phyloP scores from a whole-genome alignment of 2,329 filamentous ascomycete species.

The Aureobasidium leucospermi region DNA sequence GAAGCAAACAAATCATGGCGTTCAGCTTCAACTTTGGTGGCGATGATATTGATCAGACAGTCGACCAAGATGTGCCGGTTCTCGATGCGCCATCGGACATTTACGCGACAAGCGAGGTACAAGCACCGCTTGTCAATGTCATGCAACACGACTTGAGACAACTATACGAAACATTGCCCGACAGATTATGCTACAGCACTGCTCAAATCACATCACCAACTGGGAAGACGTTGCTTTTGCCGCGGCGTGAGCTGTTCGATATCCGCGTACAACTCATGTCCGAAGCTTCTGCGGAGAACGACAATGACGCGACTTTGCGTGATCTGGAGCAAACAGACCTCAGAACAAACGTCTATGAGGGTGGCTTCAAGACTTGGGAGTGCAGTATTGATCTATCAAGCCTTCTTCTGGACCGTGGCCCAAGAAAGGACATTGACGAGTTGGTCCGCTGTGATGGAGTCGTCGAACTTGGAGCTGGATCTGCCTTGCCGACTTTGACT shows the following conservation, averaged over 20 bases:
- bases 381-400: slow-evolving; percentile 74
- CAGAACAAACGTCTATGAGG: slow-evolving; percentile 75
- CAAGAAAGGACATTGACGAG: slow-evolving; percentile 43
- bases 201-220: slow-evolving; percentile 55
- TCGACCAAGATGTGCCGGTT: slow-evolving; percentile 14
- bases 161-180: slow-evolving; percentile 49
- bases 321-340: slow-evolving; percentile 64
- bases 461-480: slow-evolving; percentile 67
- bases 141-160: slow-evolving; percentile 36
- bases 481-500: slow-evolving; percentile 64
- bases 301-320: slow-evolving; percentile 48
- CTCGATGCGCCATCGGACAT: background rate
- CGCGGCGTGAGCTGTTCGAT: slow-evolving; percentile 73
- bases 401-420: slow-evolving; percentile 46
- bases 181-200: slow-evolving; percentile 63
- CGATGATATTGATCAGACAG: slow-evolving; percentile 50
- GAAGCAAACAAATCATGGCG: slow-evolving; percentile 24
- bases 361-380: slow-evolving; percentile 86
- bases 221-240: slow-evolving; percentile 48
- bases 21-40: slow-evolving; percentile 54
- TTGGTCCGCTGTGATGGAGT: slow-evolving; percentile 42
- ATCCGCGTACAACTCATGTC: slow-evolving; percentile 76
- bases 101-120: background rate
- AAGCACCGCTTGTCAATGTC: slow-evolving; percentile 17
- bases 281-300: slow-evolving; percentile 40